Evolutionary conservation across 1,139 yeast species (phyloP).

Genomic region (Meyerozyma carpophila): DNA sequence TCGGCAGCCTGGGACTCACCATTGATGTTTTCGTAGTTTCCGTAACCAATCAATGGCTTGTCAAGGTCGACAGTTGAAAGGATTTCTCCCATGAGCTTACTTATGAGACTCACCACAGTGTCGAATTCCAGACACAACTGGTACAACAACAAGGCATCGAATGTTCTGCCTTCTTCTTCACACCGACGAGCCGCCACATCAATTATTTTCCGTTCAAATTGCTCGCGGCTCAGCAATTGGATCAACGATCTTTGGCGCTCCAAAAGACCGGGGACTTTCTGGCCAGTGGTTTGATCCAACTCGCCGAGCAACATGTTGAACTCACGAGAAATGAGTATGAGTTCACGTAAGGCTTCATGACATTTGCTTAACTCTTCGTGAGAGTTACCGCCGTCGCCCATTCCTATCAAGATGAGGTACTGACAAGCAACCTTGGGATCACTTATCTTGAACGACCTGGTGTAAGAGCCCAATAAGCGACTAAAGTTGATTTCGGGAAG

Average conservation of each 20-base stretch:
- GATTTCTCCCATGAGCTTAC: conserved; percentile 74
- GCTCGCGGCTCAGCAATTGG: conserved; percentile 49
- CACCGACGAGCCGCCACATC: conserved; percentile 84
- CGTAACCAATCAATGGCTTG: conserved; percentile 45
- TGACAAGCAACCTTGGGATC: conserved; percentile 92
- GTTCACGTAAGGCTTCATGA: conserved; percentile 78
- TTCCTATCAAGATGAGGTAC: conserved; percentile 68
- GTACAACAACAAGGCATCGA: conserved; percentile 80
- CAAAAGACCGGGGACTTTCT: conserved; percentile 76
- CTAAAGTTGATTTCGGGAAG: conserved; percentile 48
- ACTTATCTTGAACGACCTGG: conserved; percentile 74
- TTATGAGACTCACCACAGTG: conserved; percentile 73
- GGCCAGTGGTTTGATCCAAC: conserved; percentile 60
- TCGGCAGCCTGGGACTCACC: conserved; percentile 16
- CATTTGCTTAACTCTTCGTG: conserved; percentile 51
- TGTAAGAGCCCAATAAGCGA: conserved; percentile 62
- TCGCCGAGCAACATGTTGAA: conserved; percentile 79
- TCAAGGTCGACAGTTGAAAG: conserved; percentile 71
- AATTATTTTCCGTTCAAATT: conserved; percentile 52
- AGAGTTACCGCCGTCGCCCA: conserved; percentile 37
- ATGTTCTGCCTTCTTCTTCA: conserved; percentile 85
- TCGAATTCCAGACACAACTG: conserved; percentile 88
- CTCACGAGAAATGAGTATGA: conserved; percentile 82
- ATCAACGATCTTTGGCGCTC: conserved; percentile 74
- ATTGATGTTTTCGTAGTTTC: conserved; percentile 27